These are phyloP conservation scores for Dicorynia guianensis DNA, from an alignment of 306 rosid species.

Conservation along the genomic window DNA sequence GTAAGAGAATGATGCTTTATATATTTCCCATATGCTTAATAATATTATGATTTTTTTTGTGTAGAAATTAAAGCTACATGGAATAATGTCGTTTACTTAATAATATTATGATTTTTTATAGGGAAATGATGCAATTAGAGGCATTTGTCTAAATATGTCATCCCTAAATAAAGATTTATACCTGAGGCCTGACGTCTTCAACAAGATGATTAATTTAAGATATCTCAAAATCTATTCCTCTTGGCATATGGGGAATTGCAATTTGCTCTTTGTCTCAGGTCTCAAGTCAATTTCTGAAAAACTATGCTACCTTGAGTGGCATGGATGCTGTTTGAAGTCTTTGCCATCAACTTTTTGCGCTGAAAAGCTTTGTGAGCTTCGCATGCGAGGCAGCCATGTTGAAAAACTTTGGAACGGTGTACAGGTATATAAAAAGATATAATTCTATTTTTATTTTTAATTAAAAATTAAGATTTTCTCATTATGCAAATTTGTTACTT, in stretches of 20 bases:
- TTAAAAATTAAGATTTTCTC: not conserved
- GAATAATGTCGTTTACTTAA: not conserved
- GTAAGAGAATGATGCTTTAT: slow-evolving; percentile 13
- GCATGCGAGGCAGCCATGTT: not conserved
- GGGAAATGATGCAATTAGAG: slow-evolving; percentile 16
- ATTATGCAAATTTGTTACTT: not conserved
- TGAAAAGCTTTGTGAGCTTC: not conserved
- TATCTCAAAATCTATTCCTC: not conserved
- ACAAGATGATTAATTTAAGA: not conserved
- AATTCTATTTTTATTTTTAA: not conserved
- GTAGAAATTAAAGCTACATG: too few species aligned
- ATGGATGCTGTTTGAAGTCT: not conserved
- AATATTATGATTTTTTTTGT: too few species aligned
- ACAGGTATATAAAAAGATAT: not conserved
- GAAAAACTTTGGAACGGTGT: slow-evolving; percentile 2
- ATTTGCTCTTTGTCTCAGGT: not conserved
- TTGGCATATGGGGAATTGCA: not conserved
- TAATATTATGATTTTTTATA: not conserved
- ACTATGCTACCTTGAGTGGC: slow-evolving; percentile 17
- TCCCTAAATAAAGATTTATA: not conserved
- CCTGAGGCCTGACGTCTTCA: not conserved
- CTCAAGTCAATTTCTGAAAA: not conserved
- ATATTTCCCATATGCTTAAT: too few species aligned
- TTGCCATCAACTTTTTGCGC: not conserved
- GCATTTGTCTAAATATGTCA: not conserved